phyloP scores from a whole-genome alignment of 1,139 yeast genomes.

The Diutina ranongensis region DNA sequence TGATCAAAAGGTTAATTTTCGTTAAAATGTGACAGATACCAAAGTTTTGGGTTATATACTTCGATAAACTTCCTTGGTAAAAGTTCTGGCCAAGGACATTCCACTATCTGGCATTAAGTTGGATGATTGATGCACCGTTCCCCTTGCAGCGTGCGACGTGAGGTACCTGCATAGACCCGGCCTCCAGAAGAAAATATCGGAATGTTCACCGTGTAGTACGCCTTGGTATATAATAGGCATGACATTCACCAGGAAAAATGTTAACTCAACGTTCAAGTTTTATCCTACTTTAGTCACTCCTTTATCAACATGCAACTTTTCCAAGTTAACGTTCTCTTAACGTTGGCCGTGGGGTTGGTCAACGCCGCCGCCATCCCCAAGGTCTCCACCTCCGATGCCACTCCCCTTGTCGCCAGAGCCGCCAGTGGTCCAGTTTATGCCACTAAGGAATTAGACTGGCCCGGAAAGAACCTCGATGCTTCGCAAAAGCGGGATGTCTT shows the following conservation, averaged over 20 bases:
- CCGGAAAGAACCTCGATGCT: too few species aligned
- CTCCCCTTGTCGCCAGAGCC: too few species aligned
- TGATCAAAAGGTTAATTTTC: background rate
- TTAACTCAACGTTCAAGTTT: background rate
- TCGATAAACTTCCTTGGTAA: too few species aligned
- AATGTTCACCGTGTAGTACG: background rate
- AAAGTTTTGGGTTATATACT: too few species aligned
- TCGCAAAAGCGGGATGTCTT: background rate
- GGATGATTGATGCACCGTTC: background rate
- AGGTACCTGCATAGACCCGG: background rate
- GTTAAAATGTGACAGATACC: background rate
- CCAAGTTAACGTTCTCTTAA: background rate
- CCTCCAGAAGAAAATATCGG: background rate
- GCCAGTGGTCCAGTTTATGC: too few species aligned
- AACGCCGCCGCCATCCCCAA: conserved; percentile 1
- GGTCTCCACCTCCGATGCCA: too few species aligned
- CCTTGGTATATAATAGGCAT: background rate
- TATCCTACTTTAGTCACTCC: conserved; percentile 4
- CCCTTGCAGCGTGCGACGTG: too few species aligned
- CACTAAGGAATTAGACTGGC: too few species aligned
- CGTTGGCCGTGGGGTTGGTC: background rate
- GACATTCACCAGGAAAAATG: background rate
- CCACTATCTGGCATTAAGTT: background rate
- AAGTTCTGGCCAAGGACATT: background rate
- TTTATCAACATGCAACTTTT: background rate